These are phyloP conservation scores for Allium cepa DNA, from an alignment of 106 monocot species.

Conservation along the genomic window DNA sequence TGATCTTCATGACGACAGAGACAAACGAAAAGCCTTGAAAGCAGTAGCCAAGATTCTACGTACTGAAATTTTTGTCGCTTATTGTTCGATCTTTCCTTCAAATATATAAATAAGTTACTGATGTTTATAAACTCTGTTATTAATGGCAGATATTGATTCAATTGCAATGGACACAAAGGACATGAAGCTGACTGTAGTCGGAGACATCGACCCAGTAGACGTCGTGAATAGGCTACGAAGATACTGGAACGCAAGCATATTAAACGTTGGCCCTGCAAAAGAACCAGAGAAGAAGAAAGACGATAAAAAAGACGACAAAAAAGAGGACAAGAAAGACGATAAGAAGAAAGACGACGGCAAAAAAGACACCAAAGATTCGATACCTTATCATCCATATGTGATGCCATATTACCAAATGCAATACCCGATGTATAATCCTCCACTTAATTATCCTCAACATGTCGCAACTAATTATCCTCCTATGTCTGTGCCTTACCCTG, in stretches of 20 bases:
- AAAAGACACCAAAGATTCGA: background rate
- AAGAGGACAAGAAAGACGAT: background rate
- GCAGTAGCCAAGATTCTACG: constrained; percentile 11
- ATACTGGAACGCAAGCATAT: constrained; percentile 4
- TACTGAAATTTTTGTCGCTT: background rate
- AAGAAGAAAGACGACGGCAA: constrained; percentile 8
- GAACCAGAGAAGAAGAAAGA: constrained; percentile 9
- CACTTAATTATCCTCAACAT: background rate
- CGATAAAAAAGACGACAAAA: constrained; percentile 1
- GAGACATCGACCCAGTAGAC: constrained; percentile 10
- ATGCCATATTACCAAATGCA: constrained; percentile 1
- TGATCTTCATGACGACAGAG: constrained; percentile 10
- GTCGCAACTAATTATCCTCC: background rate
- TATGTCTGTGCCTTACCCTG: background rate
- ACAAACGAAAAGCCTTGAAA: constrained; percentile 22
- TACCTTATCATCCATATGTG: constrained; percentile 2
- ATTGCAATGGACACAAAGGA: constrained; percentile 18
- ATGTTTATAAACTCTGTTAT: too few relatives aligned
- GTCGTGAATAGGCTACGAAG: constrained; percentile 14
- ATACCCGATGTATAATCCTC: constrained; percentile 3
- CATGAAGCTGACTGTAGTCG: constrained; percentile 11
- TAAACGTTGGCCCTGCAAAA: constrained; percentile 8
- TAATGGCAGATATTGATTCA: constrained; percentile 14
- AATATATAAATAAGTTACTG: too few relatives aligned
- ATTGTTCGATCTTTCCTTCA: too few relatives aligned